Evolutionary conservation across 163 green algal genomes (phyloP).

Genomic region (Chlamydomonas reinhardtii): DNA sequence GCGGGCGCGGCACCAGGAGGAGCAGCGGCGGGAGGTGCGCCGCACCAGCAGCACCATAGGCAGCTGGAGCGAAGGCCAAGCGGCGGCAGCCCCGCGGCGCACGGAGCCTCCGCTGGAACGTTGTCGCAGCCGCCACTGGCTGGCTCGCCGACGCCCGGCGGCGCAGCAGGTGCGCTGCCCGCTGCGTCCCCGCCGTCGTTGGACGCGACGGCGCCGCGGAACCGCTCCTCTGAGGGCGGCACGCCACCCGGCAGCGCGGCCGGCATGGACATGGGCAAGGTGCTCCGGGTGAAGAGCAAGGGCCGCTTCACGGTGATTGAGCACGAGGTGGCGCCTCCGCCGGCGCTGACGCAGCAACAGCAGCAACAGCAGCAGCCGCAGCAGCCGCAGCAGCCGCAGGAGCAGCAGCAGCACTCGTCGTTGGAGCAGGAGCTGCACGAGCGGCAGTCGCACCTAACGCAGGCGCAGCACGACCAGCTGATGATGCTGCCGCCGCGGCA

Average conservation of each 20-base stretch:
- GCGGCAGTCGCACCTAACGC: too few species aligned
- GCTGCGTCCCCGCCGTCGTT: too few species aligned
- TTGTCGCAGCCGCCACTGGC: too few species aligned
- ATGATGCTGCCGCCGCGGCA: too few species aligned
- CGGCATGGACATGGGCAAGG: background rate
- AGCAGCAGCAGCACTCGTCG: background rate
- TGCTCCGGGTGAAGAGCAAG: slow-evolving; percentile 35
- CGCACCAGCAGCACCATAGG: background rate
- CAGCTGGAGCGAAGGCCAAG: background rate
- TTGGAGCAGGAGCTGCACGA: background rate
- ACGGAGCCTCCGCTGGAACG: too few species aligned
- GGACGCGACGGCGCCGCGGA: background rate
- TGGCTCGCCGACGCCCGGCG: too few species aligned
- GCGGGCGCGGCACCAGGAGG: background rate
- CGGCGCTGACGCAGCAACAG: background rate
- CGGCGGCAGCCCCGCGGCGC: too few species aligned
- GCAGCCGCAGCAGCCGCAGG: background rate
- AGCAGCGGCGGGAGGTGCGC: background rate
- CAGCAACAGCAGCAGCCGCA: background rate
- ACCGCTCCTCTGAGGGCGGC: background rate
- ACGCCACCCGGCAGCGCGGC: background rate
- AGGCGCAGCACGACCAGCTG: too few species aligned
- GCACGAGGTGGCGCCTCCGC: background rate
- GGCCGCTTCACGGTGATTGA: slow-evolving; percentile 46
- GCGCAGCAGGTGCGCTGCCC: too few species aligned